These are phyloP conservation scores for Daldinia vernicosa DNA, from an alignment of 495 filamentous ascomycete genomes.

Conservation along the genomic window DNA sequence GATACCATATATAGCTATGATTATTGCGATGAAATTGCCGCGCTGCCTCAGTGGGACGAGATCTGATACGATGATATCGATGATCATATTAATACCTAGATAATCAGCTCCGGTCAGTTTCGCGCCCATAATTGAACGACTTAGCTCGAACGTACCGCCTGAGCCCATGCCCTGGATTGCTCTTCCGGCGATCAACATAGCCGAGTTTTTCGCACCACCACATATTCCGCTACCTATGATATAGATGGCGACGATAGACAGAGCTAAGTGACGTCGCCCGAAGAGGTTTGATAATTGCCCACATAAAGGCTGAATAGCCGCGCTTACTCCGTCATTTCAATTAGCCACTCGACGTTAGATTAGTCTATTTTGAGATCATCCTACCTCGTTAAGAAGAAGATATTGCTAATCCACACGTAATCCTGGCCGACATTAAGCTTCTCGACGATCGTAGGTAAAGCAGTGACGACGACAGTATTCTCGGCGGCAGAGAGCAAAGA, in stretches of 20 bases:
- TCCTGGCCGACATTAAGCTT: conserved; percentile 37
- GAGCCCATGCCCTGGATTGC: conserved; percentile 83
- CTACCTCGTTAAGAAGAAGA: conserved; percentile 71
- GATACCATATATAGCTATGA: conserved; percentile 77
- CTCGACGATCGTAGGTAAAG: conserved; percentile 53
- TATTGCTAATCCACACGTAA: conserved; percentile 72
- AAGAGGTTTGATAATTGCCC: conserved; percentile 60
- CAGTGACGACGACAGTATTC: conserved; percentile 61
- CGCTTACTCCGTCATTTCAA: background rate
- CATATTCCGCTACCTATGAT: conserved; percentile 55
- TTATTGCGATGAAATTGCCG: conserved; percentile 63
- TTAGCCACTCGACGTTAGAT: background rate
- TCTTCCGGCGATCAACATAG: conserved; percentile 76
- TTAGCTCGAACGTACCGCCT: conserved; percentile 64
- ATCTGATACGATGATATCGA: conserved; percentile 65
- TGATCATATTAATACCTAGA: conserved; percentile 49
- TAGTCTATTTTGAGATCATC: conserved; percentile 38
- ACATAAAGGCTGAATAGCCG: conserved; percentile 47
- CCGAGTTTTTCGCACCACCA: conserved; percentile 46
- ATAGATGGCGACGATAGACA: conserved; percentile 53
- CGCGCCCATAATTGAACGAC: background rate
- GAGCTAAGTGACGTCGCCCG: conserved; percentile 58
- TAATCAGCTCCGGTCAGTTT: background rate
- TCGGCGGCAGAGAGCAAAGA: conserved; percentile 58
- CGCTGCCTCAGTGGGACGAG: conserved; percentile 75